Conservation (phyloP, 495 filamentous ascomycete species). For the Chlorociboria aeruginascens region DNA sequence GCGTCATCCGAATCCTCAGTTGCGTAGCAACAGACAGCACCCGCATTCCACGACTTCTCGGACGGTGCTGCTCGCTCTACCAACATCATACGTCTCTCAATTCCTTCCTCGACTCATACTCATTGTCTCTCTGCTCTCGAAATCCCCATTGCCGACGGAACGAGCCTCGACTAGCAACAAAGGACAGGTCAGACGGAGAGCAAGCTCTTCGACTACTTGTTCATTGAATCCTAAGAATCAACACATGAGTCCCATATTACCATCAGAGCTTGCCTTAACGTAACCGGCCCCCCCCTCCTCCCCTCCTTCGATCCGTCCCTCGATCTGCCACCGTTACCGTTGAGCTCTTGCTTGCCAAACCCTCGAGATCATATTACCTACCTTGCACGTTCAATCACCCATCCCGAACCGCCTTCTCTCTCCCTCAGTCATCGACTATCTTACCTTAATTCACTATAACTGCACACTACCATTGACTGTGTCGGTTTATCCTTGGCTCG, state of each 20-base stretch:
- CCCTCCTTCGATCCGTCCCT: too few species aligned
- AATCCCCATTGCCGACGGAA: constrained; percentile 1
- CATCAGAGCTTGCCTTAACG: constrained; percentile 14
- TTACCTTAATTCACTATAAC: constrained; percentile 17
- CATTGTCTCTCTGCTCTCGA: constrained; percentile 14
- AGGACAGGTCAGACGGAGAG: constrained; percentile 32
- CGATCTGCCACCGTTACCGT: too few species aligned
- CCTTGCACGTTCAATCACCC: background rate
- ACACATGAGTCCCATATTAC: constrained; percentile 31
- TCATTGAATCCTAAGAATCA: constrained; percentile 20
- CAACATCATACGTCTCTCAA: constrained; percentile 16
- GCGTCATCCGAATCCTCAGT: constrained; percentile 9
- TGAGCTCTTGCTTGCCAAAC: too few species aligned
- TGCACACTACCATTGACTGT: constrained; percentile 16
- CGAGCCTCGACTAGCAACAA: constrained; percentile 11
- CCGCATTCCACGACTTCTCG: background rate
- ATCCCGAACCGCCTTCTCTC: constrained; percentile 16
- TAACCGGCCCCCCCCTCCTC: constrained; percentile 4
- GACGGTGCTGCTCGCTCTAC: background rate
- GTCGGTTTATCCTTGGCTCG: constrained; percentile 13
- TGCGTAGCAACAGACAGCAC: constrained; percentile 8
- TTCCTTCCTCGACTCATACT: constrained; percentile 8
- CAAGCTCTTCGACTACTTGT: constrained; percentile 35
- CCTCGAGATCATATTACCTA: too few species aligned
- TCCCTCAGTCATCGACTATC: constrained; percentile 15